Percentiles rank a stretch among this genome's conserved stretches.
These are phyloP conservation scores for Aschersonia sp. DNA, from an alignment of 2,329 filamentous ascomycete genomes.

Conservation along the genomic window DNA sequence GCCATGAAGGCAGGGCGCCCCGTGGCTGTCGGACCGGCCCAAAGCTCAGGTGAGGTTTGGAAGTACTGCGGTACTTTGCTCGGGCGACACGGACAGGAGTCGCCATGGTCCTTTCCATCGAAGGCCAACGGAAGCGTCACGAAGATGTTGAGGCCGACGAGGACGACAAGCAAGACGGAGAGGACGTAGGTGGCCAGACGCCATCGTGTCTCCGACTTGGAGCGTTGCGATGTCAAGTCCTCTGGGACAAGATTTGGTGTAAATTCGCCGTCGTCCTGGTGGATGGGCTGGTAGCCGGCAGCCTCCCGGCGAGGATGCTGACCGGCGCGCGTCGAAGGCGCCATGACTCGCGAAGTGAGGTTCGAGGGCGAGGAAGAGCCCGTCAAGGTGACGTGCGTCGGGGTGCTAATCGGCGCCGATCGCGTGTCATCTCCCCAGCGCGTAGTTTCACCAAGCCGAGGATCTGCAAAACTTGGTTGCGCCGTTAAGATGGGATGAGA, in stretches of 20 bases:
- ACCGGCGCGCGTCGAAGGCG: slow-evolving; percentile 3
- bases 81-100: slow-evolving; percentile 15
- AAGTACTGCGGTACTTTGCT: slow-evolving; percentile 45
- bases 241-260: neutral
- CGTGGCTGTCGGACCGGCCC: slow-evolving; percentile 54
- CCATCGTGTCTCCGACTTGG: slow-evolving; percentile 13
- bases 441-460: no score
- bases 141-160: slow-evolving; percentile 22
- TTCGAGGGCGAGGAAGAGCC: no score
- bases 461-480: no score
- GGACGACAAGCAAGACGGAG: slow-evolving; percentile 19
- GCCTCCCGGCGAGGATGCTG: slow-evolving; percentile 5
- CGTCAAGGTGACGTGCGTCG: no score
- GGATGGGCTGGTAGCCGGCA: slow-evolving; percentile 17
- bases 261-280: slow-evolving; percentile 15
- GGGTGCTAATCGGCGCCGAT: no score
- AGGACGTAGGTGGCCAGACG: slow-evolving; percentile 16
- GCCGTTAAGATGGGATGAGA: no score
- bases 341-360: neutral
- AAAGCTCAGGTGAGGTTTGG: slow-evolving; percentile 44
- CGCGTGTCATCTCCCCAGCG: no score
- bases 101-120: slow-evolving; percentile 5
- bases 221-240: slow-evolving; percentile 4
- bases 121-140: slow-evolving; percentile 18
- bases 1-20: slow-evolving; percentile 57